phyloP scores from a whole-genome alignment of 2,329 filamentous ascomycete species.

The Ceratocystis cubensis region DNA sequence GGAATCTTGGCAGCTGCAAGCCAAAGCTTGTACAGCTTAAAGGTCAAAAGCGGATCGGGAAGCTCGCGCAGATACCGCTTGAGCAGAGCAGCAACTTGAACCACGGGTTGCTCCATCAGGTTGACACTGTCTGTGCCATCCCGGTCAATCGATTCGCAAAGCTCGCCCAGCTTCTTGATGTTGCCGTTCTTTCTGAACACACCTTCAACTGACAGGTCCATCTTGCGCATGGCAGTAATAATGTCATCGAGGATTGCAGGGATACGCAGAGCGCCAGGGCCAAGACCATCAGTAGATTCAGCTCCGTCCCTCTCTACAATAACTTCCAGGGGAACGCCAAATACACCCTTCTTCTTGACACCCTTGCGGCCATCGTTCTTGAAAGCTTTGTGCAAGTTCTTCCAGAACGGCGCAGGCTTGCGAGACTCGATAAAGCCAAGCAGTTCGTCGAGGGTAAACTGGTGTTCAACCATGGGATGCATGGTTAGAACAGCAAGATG shows the following conservation, averaged over 20 bases:
- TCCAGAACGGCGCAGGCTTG: conserved; percentile 87
- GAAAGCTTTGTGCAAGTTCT: conserved; percentile 93
- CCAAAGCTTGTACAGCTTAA: conserved; percentile 87
- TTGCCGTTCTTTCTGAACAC: conserved; percentile 99
- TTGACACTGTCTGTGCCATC: conserved; percentile 77
- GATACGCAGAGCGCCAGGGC: conserved; percentile 77
- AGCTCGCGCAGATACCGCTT: conserved; percentile 93
- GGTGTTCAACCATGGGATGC: conserved; percentile 77
- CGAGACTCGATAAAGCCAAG: conserved; percentile 84
- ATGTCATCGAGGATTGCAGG: conserved; percentile 93
- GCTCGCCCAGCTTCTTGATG: conserved; percentile 81
- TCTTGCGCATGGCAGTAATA: conserved; percentile 88
- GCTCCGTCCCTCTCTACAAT: conserved; percentile 89
- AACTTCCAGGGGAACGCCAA: conserved; percentile 76
- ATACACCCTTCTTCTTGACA: conserved; percentile 85
- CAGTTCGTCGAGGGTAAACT: conserved; percentile 89
- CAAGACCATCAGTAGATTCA: conserved; percentile 94
- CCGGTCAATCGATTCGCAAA: conserved; percentile 74
- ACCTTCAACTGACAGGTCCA: conserved; percentile 97
- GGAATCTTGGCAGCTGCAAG: conserved; percentile 78
- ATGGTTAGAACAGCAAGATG: conserved; percentile 91
- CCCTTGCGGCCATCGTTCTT: conserved; percentile 69
- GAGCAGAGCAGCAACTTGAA: conserved; percentile 83
- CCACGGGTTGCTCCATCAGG: conserved; percentile 75
- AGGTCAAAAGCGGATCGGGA: conserved; percentile 85